Percentiles rank a stretch among this genome's conserved stretches.
phyloP scores from a whole-genome alignment of 495 filamentous ascomycete genomes.

The Talaromyces wortmannii region DNA sequence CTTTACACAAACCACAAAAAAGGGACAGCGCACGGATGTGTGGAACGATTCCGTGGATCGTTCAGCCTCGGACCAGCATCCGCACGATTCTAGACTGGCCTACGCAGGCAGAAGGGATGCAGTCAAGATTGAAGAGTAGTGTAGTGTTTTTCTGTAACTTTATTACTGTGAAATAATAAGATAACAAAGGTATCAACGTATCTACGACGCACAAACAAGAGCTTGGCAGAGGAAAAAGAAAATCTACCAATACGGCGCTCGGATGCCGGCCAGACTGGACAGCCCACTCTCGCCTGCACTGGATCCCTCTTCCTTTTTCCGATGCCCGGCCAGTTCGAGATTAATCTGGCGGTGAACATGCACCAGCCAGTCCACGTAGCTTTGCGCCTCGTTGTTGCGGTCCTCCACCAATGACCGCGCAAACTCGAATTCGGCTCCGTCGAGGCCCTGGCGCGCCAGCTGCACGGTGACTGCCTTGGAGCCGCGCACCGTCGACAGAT shows the following conservation, averaged over 20 bases:
- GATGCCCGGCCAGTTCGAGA: constrained; percentile 74
- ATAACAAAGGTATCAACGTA: no score
- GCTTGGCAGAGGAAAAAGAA: no score
- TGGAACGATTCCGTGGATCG: no score
- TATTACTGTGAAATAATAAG: no score
- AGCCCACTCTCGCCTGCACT: constrained; percentile 41
- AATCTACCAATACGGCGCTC: constrained; percentile 61
- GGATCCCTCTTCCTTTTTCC: constrained; percentile 63
- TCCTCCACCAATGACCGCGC: constrained; percentile 87
- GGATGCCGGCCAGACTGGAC: constrained; percentile 59
- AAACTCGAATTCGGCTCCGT: constrained; percentile 96
- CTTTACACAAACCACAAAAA: no score
- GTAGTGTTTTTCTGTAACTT: no score
- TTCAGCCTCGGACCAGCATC: no score
- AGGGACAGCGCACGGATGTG: no score
- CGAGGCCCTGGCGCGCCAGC: constrained; percentile 84
- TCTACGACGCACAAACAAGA: no score
- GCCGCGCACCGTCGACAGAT: constrained; percentile 71
- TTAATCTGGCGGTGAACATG: constrained; percentile 90
- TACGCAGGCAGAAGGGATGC: no score
- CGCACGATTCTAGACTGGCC: no score
- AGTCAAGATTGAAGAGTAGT: no score
- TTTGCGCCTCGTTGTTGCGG: constrained; percentile 93
- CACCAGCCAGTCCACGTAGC: constrained; percentile 98
- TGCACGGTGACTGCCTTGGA: constrained; percentile 86